A percentile compares a stretch with the other conserved stretches of the same genome.
Evolutionary conservation across 1,284 basidiomycete species (phyloP).

Genomic region (Cryptococcus amylolentus): DNA sequence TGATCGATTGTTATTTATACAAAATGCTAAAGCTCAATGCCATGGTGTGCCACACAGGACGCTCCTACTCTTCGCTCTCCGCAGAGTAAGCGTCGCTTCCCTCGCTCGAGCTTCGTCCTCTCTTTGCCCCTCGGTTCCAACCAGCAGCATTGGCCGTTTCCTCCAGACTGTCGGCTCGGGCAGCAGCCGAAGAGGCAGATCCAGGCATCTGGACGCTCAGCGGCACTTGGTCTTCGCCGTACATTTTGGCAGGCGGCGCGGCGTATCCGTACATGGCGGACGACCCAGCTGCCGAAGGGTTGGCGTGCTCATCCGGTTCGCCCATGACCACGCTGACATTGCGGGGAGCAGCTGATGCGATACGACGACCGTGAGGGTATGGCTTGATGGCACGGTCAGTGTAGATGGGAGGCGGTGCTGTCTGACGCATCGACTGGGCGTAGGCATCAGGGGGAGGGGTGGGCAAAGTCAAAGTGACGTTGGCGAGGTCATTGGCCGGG

Average conservation of each 20-base stretch:
- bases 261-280: slow-evolving; percentile 4
- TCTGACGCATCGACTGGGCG: slow-evolving; percentile 13
- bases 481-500: slow-evolving; percentile 41
- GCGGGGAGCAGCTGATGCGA: slow-evolving; percentile 18
- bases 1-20: too few species aligned
- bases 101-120: too few species aligned
- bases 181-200: neutral
- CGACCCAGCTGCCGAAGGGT: slow-evolving; percentile 3
- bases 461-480: slow-evolving; percentile 36
- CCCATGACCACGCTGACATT: slow-evolving; percentile 22
- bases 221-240: slow-evolving; percentile 37
- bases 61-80: neutral
- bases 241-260: slow-evolving; percentile 26
- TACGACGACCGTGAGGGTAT: slow-evolving; percentile 18
- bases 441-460: slow-evolving; percentile 28
- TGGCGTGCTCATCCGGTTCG: slow-evolving; percentile 17
- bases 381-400: slow-evolving; percentile 18
- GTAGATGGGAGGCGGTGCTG: slow-evolving; percentile 4
- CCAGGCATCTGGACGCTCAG: slow-evolving; percentile 32
- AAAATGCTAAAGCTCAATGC: too few species aligned
- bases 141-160: neutral
- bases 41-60: too few species aligned
- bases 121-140: too few species aligned
- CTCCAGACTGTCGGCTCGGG: neutral
- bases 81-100: neutral